Percentiles rank a stretch among this genome's conserved stretches.
Conservation (phyloP, 1,139 yeast genomes). For the Saccharomycopsis crataegensis region DNA sequence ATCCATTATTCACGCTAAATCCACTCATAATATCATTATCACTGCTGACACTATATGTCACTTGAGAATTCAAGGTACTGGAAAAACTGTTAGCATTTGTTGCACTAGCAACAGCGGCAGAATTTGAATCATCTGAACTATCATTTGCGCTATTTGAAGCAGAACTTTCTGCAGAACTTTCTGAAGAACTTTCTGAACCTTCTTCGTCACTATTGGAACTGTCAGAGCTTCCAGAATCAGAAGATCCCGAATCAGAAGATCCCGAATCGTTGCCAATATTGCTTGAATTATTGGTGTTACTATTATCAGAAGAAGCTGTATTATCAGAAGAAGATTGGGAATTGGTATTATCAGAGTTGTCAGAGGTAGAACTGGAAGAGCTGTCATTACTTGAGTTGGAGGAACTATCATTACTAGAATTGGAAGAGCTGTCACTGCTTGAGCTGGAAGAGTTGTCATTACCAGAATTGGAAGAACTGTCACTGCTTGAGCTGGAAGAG, state of each 20-base stretch:
- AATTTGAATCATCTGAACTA: neutral
- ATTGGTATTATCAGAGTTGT: neutral
- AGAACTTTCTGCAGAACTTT: neutral
- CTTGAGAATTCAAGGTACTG: neutral
- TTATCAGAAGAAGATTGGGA: neutral
- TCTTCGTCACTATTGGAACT: neutral
- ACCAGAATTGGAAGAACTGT: neutral
- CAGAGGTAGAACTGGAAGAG: neutral
- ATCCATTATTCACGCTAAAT: constrained; percentile 11
- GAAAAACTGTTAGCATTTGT: neutral
- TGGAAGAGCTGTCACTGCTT: neutral
- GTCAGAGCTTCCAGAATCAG: neutral
- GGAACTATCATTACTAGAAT: neutral
- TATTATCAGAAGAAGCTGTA: neutral
- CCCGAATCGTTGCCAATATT: neutral
- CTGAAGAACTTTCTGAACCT: neutral
- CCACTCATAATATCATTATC: constrained; percentile 1
- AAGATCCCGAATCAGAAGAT: neutral
- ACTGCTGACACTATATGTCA: constrained; percentile 2
- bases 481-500: neutral
- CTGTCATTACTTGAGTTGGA: constrained; percentile 2
- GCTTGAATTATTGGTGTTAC: neutral
- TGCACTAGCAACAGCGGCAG: neutral
- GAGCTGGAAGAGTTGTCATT: neutral
- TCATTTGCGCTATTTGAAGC: neutral